Evolutionary conservation across 2,329 filamentous ascomycete species (phyloP).

Genomic region (Pezicula rhizophila): DNA sequence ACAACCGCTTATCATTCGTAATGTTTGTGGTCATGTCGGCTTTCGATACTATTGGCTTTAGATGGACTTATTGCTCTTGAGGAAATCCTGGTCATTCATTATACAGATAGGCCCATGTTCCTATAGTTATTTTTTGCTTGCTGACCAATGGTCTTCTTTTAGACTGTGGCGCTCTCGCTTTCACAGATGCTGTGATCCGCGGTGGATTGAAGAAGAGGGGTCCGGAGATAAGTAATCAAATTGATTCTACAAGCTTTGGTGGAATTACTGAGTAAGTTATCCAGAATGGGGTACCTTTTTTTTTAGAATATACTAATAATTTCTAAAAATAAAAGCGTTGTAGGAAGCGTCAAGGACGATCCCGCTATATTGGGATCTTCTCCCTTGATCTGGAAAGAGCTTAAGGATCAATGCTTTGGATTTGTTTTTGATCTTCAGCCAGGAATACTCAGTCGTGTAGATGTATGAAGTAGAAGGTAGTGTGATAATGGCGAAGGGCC

Average conservation of each 20-base stretch:
- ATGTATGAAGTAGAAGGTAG: not conserved
- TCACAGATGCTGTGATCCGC: slow-evolving; percentile 14
- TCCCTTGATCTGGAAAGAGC: slow-evolving; percentile 18
- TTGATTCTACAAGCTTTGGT: slow-evolving; percentile 21
- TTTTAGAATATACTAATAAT: not conserved
- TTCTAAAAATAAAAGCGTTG: slow-evolving; percentile 10
- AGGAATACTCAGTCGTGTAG: slow-evolving; percentile 12
- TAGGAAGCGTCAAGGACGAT: slow-evolving; percentile 21
- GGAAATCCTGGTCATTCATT: slow-evolving; percentile 24
- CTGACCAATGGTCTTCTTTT: not conserved
- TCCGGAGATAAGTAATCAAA: slow-evolving; percentile 10
- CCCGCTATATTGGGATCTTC: slow-evolving; percentile 16
- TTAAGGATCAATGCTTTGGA: slow-evolving; percentile 13
- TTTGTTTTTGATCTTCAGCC: slow-evolving; percentile 23
- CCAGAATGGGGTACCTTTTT: not conserved
- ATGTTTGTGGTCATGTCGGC: slow-evolving; percentile 18
- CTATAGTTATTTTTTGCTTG: not conserved
- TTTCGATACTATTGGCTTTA: slow-evolving; percentile 18
- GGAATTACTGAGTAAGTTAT: slow-evolving; percentile 19
- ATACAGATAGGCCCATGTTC: slow-evolving; percentile 17
- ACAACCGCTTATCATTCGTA: slow-evolving; percentile 14
- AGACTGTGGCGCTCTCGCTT: slow-evolving; percentile 21
- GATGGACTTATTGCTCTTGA: slow-evolving; percentile 15
- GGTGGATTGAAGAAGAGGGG: slow-evolving; percentile 15
- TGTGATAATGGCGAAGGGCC: no score